These are phyloP conservation scores for Taxawa tesnikishii DNA, from an alignment of 2,329 filamentous ascomycete genomes.

Conservation along the genomic window DNA sequence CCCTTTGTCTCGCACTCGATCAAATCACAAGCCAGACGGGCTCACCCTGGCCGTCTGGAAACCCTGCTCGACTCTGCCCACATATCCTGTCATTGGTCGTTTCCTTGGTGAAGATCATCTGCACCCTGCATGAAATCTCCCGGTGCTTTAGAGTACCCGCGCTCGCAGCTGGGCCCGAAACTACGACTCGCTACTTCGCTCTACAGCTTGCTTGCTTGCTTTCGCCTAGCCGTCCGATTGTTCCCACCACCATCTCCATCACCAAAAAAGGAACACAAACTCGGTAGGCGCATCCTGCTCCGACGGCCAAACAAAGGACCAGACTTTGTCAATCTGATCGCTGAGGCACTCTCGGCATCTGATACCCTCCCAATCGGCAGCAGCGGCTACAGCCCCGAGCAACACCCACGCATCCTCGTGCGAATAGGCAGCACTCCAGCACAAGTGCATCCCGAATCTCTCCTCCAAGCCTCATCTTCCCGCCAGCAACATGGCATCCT, in stretches of 20 bases:
- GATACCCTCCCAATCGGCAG: slow-evolving; percentile 7
- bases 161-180: no score
- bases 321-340: no score
- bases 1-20: slow-evolving; percentile 6
- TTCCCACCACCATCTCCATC: neutral
- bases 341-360: slow-evolving; percentile 2
- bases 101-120: slow-evolving; percentile 34
- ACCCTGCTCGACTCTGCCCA: slow-evolving; percentile 2
- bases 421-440: slow-evolving; percentile 4
- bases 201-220: no score
- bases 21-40: slow-evolving; percentile 7
- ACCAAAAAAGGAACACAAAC: neutral
- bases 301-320: no score
- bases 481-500: slow-evolving; percentile 58
- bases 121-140: slow-evolving; percentile 29
- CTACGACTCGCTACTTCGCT: no score
- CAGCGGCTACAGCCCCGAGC: neutral
- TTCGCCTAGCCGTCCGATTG: slow-evolving; percentile 2
- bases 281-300: no score
- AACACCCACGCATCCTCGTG: neutral
- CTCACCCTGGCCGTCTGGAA: slow-evolving; percentile 1
- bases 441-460: slow-evolving; percentile 2
- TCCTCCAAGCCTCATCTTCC: neutral
- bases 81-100: neutral
- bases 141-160: no score